Evolutionary conservation across 805 yeast genomes (phyloP).

Genomic region (Wickerhamomyces subpelliculosus): DNA sequence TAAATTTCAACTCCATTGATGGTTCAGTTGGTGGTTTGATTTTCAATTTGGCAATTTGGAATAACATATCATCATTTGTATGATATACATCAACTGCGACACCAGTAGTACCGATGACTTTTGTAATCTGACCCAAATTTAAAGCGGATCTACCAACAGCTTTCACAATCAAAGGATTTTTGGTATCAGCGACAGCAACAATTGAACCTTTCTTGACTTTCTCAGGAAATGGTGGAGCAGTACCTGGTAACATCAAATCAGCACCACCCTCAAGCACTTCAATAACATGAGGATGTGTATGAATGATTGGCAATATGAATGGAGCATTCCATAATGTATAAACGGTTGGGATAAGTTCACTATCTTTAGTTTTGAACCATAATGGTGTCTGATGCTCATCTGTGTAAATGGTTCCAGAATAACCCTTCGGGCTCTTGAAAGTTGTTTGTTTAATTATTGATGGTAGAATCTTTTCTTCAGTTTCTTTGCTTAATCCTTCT

Average conservation of each 20-base stretch:
- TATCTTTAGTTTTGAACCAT: slow-evolving; percentile 62
- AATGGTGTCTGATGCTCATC: slow-evolving; percentile 60
- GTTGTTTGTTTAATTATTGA: slow-evolving; percentile 48
- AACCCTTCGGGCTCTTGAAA: slow-evolving; percentile 45
- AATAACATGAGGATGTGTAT: slow-evolving; percentile 70
- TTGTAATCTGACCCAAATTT: slow-evolving; percentile 36
- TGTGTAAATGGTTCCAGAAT: slow-evolving; percentile 58
- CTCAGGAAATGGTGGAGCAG: slow-evolving; percentile 41
- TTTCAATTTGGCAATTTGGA: slow-evolving; percentile 40
- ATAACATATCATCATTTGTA: slow-evolving; percentile 58
- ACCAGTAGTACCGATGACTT: slow-evolving; percentile 62
- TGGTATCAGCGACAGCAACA: slow-evolving; percentile 64
- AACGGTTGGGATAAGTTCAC: slow-evolving; percentile 58
- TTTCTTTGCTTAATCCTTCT: slow-evolving; percentile 20
- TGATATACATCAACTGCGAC: slow-evolving; percentile 75
- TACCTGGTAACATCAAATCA: slow-evolving; percentile 70
- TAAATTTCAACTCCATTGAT: slow-evolving; percentile 19
- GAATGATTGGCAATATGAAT: slow-evolving; percentile 54
- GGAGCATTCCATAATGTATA: slow-evolving; percentile 69
- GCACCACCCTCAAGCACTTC: slow-evolving; percentile 74
- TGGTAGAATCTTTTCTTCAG: slow-evolving; percentile 17
- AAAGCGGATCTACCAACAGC: slow-evolving; percentile 64
- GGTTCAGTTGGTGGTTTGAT: slow-evolving; percentile 35
- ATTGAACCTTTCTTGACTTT: slow-evolving; percentile 43
- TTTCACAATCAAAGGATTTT: slow-evolving; percentile 52